Conservation (phyloP, 345 rosid species). For the Aquilaria sinensis region DNA sequence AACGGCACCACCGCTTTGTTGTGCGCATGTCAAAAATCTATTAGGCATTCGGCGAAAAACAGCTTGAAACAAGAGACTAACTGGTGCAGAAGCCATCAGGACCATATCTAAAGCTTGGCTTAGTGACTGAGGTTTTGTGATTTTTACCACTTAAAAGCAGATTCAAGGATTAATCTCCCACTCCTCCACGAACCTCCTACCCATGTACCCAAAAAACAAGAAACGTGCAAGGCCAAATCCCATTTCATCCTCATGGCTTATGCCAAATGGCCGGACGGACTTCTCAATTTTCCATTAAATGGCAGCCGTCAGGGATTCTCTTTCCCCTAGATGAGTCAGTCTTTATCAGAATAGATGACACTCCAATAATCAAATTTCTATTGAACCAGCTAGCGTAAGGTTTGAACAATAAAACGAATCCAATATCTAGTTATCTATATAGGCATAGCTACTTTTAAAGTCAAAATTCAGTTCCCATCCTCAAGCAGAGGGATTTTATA, state of each 20-base stretch:
- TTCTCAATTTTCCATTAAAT: not conserved
- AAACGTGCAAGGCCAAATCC: too few species aligned
- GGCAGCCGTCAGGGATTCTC: not conserved
- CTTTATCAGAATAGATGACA: slow-evolving; percentile 7
- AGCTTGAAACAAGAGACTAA: too few species aligned
- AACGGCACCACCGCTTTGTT: too few species aligned
- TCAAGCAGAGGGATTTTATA: slow-evolving; percentile 37
- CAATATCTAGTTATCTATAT: slow-evolving; percentile 23
- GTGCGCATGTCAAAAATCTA: too few species aligned
- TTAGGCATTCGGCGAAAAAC: too few species aligned
- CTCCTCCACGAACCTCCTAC: too few species aligned
- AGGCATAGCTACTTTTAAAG: slow-evolving; percentile 33
- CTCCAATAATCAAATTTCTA: slow-evolving; percentile 22
- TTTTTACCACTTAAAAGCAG: too few species aligned
- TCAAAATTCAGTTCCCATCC: slow-evolving; percentile 72
- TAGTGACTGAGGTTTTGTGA: too few species aligned
- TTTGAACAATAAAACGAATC: slow-evolving; percentile 30
- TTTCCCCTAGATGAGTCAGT: not conserved
- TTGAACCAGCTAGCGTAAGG: slow-evolving; percentile 8
- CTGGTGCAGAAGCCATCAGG: too few species aligned
- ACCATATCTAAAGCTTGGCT: too few species aligned
- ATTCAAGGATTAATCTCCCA: too few species aligned
- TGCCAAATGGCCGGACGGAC: not conserved
- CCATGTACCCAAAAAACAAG: too few species aligned
- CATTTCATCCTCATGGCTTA: not conserved